Conservation (phyloP, 805 yeast species). For the Teunomyces tritomae region DNA sequence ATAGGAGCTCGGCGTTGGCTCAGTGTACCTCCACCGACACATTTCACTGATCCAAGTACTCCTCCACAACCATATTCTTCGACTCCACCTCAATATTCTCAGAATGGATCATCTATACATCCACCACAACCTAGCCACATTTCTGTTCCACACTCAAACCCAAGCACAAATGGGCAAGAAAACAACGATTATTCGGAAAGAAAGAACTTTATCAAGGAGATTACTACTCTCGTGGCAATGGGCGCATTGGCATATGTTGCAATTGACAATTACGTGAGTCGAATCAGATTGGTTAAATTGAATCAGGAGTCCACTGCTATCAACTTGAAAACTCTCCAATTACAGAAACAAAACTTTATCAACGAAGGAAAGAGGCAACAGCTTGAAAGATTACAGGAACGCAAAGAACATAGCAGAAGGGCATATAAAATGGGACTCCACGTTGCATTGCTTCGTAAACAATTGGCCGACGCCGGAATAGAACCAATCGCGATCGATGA, state of each 20-base stretch:
- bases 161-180: background rate
- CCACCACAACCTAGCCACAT: background rate
- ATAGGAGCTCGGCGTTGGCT: slow-evolving; percentile 1
- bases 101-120: background rate
- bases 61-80: slow-evolving; percentile 18
- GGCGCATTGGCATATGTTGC: slow-evolving; percentile 47
- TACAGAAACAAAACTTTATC: slow-evolving; percentile 48
- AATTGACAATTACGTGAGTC: slow-evolving; percentile 46
- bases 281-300: slow-evolving; percentile 37
- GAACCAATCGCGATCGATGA: slow-evolving; percentile 57
- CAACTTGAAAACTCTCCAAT: slow-evolving; percentile 35
- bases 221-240: slow-evolving; percentile 38
- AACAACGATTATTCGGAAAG: background rate
- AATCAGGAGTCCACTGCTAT: slow-evolving; percentile 35
- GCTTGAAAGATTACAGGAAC: slow-evolving; percentile 49
- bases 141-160: background rate
- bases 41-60: slow-evolving; percentile 18
- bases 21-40: slow-evolving; percentile 19
- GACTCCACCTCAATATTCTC: background rate
- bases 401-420: slow-evolving; percentile 47
- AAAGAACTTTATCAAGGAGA: background rate
- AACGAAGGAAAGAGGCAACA: slow-evolving; percentile 53
- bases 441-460: slow-evolving; percentile 62
- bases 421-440: slow-evolving; percentile 62
- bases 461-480: slow-evolving; percentile 52